Evolutionary conservation across 2,329 filamentous ascomycete genomes (phyloP), one percentile per base, ranked within the genome.

Genomic region (Camillea tinctor): DNA sequence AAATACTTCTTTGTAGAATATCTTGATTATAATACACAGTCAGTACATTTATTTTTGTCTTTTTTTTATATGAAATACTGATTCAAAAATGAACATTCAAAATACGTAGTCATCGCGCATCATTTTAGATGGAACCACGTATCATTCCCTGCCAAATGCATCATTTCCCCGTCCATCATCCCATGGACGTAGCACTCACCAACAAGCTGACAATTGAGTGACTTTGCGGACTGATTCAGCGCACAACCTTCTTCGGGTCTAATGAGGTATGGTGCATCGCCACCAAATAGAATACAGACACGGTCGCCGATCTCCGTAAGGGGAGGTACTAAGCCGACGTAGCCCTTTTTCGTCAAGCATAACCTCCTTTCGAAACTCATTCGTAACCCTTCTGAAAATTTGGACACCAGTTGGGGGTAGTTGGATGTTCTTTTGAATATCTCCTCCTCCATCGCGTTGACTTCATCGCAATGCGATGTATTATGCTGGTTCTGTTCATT

Each of bases 141-240:
- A 49, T 60, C 50, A 30, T 54, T 54, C 23, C 22, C 24, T 19
- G 21, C 40, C 11, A 44, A 44, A 44, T 44, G 36, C 36, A 60
- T 15, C 56, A 56, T 63, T 23, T 63, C 50, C 6, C 56, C 55
- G 3, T 60, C 57, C 60, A 62, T 60, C 57, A 64, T 60, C 6
- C 57, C 62, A 53, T 60, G 57, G 52, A 62, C 44, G 30, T 60
- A 62, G 40, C 59, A 61, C n/a, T 60, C 60, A n/a, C 62, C 62
- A 7, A 62, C 57, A 48, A 62, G 55, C 50, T 49, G 52, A 20
- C 61, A 56, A 13, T 52, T 53, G 26, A 59, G 50, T 44, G 36
- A 17, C 36, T 57, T 50, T 20, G 52, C 50, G 22, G 52, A 54
- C n/a, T 56, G 22, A 9, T 50, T 19, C 11, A 44, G 48, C 21